A percentile compares a stretch with the other conserved stretches of the same genome.
phyloP scores from a whole-genome alignment of 1,284 basidiomycete species.

The Prillingera fragicola region DNA sequence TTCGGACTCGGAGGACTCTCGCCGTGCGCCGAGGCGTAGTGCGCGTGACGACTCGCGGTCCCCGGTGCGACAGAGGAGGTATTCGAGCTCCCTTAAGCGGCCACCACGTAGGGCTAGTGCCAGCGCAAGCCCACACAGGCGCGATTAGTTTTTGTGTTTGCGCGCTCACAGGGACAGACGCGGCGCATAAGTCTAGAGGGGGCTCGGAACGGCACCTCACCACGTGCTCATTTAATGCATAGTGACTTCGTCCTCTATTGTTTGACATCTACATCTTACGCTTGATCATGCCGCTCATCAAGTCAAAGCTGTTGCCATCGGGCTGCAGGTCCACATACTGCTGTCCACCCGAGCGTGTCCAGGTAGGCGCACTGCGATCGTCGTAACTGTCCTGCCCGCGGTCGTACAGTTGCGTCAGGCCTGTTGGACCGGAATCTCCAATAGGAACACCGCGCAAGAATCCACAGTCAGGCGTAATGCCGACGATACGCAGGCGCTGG shows the following conservation, averaged over 20 bases:
- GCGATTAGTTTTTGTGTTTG: no score
- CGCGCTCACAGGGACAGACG: no score
- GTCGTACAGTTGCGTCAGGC: conserved; percentile 43
- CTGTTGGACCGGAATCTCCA: conserved; percentile 42
- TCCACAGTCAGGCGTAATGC: conserved; percentile 83
- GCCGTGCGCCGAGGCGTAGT: no score
- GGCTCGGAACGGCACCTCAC: no score
- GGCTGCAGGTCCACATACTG: conserved; percentile 67
- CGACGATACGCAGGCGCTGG: conserved; percentile 67
- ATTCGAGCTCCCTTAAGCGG: no score
- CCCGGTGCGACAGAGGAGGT: no score
- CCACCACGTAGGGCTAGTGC: no score
- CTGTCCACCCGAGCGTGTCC: conserved; percentile 1
- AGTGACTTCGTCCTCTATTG: no score
- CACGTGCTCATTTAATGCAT: not conserved
- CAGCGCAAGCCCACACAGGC: no score
- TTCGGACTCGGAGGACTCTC: no score
- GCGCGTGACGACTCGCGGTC: no score
- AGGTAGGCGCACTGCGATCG: conserved; percentile 23
- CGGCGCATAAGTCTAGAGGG: no score
- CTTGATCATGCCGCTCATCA: conserved; percentile 84
- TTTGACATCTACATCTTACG: conserved; percentile 51
- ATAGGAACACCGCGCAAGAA: conserved; percentile 71
- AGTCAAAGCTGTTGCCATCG: conserved; percentile 94
- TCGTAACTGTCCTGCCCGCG: conserved; percentile 34